Base-by-base conservation (phyloP, 1,139 yeast species). In the Hanseniaspora uvarum region DNA sequence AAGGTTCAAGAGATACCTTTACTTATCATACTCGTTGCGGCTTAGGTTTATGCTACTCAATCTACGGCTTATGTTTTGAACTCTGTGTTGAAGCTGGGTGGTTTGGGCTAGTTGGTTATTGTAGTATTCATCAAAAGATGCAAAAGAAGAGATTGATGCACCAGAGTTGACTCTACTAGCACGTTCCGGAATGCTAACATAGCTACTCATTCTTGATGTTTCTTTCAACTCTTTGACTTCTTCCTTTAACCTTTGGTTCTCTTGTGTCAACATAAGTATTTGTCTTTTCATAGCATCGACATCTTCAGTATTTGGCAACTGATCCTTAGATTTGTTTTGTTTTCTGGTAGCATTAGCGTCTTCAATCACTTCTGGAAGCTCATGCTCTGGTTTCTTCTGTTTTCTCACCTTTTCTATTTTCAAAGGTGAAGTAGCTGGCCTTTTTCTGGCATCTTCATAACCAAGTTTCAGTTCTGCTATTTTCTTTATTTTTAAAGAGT, bases 401-500 rank as follows among this genome's bases (percentile, higher is more conserved):
- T n/a, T 71, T 65, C 47, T 57, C 43, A 40, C 44, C 54, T 56
- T 52, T 7, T 67, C 65, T 30, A 77, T 68, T 59, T 80, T 81
- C 30, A 79, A 74, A 0, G 88, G 88, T 0, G 87, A 81, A 0
- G 84, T 71, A 0, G 87, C 84, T 0, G 76, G 73, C 58, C 89
- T 71, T 60, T 83, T 83, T 0, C 81, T 87, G 2, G 70, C 66
- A 54, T 79, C 81, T 60, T 64, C 78, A 57, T 75, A 78, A 4
- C 37, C 37, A 18, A 19, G n/a, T 14, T 43, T 41, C n/a, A 49
- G 19, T 46, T 81, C 83, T 52, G 70, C 70, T 31, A 92, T 84
- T 62, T 86, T 87, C 65, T 78, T 81, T 61, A 72, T 70, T 62
- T 86, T 77, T 60, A 82, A 77, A 50, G 83, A 89, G 62, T 89